phyloP scores from a whole-genome alignment of 352 stramenopile species.

The Phytopythium delawarense region DNA sequence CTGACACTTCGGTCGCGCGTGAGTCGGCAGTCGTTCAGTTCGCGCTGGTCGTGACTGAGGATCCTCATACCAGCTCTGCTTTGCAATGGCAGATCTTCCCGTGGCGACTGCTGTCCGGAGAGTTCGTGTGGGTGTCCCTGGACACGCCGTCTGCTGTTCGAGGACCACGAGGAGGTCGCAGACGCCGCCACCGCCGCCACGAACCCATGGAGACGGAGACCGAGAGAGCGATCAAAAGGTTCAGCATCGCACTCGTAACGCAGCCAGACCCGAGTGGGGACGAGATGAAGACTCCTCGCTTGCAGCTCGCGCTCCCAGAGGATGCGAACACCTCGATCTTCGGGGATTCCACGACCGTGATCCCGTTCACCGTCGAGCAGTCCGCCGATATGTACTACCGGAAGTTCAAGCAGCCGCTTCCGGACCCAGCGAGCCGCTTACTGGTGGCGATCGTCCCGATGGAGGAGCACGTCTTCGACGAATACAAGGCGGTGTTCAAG shows the following conservation, averaged over 20 bases:
- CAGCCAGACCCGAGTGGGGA: conserved; percentile 14
- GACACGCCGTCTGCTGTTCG: not conserved
- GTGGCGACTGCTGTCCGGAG: conserved; percentile 42
- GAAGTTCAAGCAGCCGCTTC: conserved; percentile 76
- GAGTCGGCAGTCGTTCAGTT: not conserved
- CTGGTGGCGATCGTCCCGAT: conserved; percentile 36
- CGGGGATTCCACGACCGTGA: conserved; percentile 35
- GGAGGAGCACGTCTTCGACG: conserved; percentile 44
- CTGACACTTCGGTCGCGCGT: conserved; percentile 37
- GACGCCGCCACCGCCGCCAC: conserved; percentile 6
- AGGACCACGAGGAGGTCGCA: conserved; percentile 5
- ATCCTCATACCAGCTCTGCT: not conserved
- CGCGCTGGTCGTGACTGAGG: not conserved
- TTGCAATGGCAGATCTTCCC: conserved; percentile 36
- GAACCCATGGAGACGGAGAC: conserved; percentile 18
- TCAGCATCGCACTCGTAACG: conserved; percentile 34
- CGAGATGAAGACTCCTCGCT: conserved; percentile 18
- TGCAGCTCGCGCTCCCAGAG: conserved; percentile 31
- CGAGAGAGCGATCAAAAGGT: conserved; percentile 29
- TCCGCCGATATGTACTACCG: conserved; percentile 70
- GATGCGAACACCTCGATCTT: conserved; percentile 45
- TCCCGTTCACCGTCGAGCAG: conserved; percentile 64
- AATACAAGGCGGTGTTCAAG: conserved; percentile 58
- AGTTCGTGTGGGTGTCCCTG: conserved; percentile 31
- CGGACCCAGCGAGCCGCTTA: conserved; percentile 51